Percentiles rank a stretch among this genome's conserved stretches.
Evolutionary conservation across 768 basidiomycete genomes (phyloP).

Genomic region (Gymnopilus junonius): DNA sequence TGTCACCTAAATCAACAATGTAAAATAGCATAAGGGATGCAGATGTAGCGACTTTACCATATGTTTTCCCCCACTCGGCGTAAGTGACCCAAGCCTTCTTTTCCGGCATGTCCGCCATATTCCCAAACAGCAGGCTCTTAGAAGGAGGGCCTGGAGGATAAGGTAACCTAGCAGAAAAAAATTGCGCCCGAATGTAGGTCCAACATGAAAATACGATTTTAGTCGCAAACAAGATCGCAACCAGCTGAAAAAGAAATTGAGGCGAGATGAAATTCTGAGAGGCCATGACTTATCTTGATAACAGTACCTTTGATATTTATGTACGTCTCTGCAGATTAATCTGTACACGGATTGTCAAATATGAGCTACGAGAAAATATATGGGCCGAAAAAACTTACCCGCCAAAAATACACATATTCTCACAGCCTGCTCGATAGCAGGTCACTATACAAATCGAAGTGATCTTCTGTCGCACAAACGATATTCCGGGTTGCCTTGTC

Average conservation of each 20-base stretch:
- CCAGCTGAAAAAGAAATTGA: neutral
- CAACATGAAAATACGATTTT: neutral
- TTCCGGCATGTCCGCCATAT: neutral
- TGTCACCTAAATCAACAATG: neutral
- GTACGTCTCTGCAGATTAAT: neutral
- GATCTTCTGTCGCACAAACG: neutral
- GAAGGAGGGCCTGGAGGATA: conserved; percentile 7
- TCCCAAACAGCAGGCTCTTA: conserved; percentile 4
- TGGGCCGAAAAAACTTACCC: neutral
- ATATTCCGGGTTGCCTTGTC: neutral
- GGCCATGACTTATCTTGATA: neutral
- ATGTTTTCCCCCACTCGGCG: conserved; percentile 3
- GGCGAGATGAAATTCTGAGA: neutral
- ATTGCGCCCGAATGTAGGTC: neutral
- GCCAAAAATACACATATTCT: neutral
- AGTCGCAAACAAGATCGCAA: neutral
- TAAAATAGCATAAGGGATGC: neutral
- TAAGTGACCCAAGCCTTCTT: conserved; percentile 1
- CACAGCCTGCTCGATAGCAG: neutral
- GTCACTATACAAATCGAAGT: neutral
- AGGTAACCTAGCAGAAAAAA: neutral
- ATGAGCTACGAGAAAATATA: neutral
- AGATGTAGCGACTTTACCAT: neutral
- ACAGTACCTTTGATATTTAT: neutral
- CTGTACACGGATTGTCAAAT: neutral